These are phyloP conservation scores for Aspergillus sp. DNA, from an alignment of 2,329 filamentous ascomycete species.

Conservation along the genomic window DNA sequence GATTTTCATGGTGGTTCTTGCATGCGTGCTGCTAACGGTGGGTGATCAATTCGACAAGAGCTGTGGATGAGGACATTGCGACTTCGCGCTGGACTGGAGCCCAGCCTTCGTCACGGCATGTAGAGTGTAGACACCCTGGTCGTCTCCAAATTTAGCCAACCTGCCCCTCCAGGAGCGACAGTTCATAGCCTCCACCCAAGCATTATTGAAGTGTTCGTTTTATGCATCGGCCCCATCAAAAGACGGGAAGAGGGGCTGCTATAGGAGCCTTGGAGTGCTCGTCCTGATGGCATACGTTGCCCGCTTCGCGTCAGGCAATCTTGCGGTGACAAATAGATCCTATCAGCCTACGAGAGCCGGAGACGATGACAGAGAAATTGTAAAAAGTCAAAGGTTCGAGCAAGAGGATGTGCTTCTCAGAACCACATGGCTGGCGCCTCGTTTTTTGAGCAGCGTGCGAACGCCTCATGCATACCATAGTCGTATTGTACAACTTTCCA, in stretches of 20 bases:
- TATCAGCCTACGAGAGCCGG: neutral
- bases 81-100: neutral
- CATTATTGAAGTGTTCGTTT: neutral
- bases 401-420: neutral
- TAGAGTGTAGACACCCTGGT: neutral
- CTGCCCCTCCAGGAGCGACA: neutral
- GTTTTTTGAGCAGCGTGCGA: constrained; percentile 1
- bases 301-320: neutral
- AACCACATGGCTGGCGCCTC: neutral
- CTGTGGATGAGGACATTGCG: neutral
- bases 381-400: neutral
- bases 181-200: constrained; percentile 2
- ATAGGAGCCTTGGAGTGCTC: neutral
- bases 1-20: neutral
- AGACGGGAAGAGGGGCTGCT: neutral
- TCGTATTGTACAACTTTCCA: neutral
- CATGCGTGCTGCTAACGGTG: neutral
- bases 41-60: neutral
- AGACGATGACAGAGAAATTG: neutral
- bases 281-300: neutral
- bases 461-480: neutral
- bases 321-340: neutral
- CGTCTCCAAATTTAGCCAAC: constrained; percentile 2
- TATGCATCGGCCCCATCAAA: neutral
- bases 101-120: neutral